Evolutionary conservation across 208 protist genomes (phyloP).

Genomic region (Crithidia expoeki): DNA sequence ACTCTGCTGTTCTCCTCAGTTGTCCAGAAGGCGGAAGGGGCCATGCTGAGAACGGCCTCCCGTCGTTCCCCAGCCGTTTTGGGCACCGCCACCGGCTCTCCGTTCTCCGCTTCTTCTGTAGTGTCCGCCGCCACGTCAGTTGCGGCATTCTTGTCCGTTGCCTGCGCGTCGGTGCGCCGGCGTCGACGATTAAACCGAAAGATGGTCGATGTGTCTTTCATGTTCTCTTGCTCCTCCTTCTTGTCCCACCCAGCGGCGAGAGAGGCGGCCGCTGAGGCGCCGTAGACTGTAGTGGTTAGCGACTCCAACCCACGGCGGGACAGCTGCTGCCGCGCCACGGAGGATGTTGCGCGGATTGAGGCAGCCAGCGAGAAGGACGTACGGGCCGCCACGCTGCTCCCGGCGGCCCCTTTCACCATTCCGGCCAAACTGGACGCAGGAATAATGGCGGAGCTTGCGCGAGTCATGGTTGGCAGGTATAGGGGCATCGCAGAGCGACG

Average conservation of each 20-base stretch:
- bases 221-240: conserved; percentile 50
- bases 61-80: conserved; percentile 25
- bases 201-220: conserved; percentile 78
- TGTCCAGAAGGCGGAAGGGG: conserved; percentile 24
- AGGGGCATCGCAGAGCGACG: conserved; percentile 46
- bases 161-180: not conserved
- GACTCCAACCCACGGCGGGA: conserved; percentile 64
- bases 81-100: not conserved
- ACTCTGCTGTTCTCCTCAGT: conserved; percentile 15
- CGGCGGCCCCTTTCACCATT: conserved; percentile 40
- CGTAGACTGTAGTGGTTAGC: conserved; percentile 82
- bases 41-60: conserved; percentile 28
- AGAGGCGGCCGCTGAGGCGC: conserved; percentile 81
- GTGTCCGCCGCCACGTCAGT: not conserved
- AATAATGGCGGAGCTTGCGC: conserved; percentile 87
- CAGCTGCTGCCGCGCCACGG: conserved; percentile 66
- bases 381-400: conserved; percentile 29
- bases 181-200: conserved; percentile 72
- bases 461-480: conserved; percentile 76
- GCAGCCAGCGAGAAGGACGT: conserved; percentile 74
- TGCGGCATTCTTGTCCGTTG: conserved; percentile 7
- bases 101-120: conserved; percentile 17
- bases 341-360: conserved; percentile 74
- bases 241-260: conserved; percentile 62
- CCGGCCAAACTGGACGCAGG: conserved; percentile 62